Base-by-base conservation (phyloP, 352 stramenopile genomes). In the Pythium coloratum region DNA sequence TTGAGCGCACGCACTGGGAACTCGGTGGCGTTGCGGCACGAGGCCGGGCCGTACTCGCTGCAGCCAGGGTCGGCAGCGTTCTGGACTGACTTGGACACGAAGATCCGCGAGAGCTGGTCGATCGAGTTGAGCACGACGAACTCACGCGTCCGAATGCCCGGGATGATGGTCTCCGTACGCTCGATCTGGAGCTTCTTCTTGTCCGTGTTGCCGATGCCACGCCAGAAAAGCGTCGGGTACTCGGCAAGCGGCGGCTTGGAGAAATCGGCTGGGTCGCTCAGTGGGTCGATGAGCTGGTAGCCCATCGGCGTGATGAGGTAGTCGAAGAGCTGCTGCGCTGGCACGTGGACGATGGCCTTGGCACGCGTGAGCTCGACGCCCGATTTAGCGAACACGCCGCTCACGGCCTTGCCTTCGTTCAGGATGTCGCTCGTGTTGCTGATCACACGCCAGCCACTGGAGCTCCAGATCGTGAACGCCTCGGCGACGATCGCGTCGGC, bases 221-320 rank as follows among this genome's bases (percentile, higher is more conserved):
- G 69, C 72, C 72, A 78, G 10, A 59, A 40, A 6, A 49, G 26
- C 40, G 69, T 76, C 46, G 67, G 46, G 62, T 64, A 78, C 33
- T 50, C 7, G 38, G 70, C 60, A 14, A 78, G 72, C 4, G 69
- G 64, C 14, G 72, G 69, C 54, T 74, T 76, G 60, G 46, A 68
- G 26, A 76, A 78, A 57, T 78, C 72, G 0, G 73, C 69, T 6
- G 64, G 59, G 62, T 71, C 74, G 62, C 72, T 78, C 13, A 34
- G 20, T 50, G 72, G 72, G 59, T 78, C 72, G 36, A 78, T 78
- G 65, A 78, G 57, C 44, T 71, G 47, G 69, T 71, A 76, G 36
- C 72, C 72, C 28, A 64, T 8, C 2, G 69, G 72, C 18, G 72
- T 76, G 54, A 78, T 68, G 20, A 78, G 72, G 54, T 66, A 75